phyloP scores from a whole-genome alignment of 257 asterid species.

The Scutellaria baicalensis region DNA sequence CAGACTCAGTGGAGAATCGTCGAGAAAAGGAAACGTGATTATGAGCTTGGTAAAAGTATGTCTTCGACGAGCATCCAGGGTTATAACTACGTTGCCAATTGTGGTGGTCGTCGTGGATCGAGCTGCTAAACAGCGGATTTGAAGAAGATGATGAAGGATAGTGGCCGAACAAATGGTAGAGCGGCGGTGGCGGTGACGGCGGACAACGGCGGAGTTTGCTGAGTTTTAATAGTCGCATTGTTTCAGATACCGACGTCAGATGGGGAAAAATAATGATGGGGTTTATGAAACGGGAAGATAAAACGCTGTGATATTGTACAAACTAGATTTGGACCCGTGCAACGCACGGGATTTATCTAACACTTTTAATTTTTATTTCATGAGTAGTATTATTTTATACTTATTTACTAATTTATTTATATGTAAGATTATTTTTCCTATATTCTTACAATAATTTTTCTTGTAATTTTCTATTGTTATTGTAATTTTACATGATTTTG shows the following conservation, averaged over 20 bases:
- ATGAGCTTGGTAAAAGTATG: constrained; percentile 9
- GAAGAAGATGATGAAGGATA: constrained; percentile 12
- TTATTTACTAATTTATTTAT: too few relatives aligned
- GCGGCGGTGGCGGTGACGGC: constrained; percentile 11
- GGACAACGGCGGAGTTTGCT: constrained; percentile 27
- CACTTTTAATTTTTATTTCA: too few relatives aligned
- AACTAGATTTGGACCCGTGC: too few relatives aligned
- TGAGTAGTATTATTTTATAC: too few relatives aligned
- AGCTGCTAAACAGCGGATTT: not conserved
- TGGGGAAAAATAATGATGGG: not conserved
- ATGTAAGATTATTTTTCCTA: too few relatives aligned
- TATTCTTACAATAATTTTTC: too few relatives aligned
- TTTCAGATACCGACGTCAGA: not conserved
- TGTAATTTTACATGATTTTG: too few relatives aligned
- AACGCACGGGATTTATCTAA: too few relatives aligned
- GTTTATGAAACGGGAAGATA: not conserved
- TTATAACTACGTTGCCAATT: not conserved
- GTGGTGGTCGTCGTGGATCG: constrained; percentile 14
- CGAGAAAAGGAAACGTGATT: constrained; percentile 10
- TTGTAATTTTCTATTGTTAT: too few relatives aligned
- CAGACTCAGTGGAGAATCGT: constrained; percentile 22
- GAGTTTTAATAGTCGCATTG: constrained; percentile 17
- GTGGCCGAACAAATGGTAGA: constrained; percentile 12
- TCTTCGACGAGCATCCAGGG: constrained; percentile 15
- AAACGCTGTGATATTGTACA: too few relatives aligned